Evolutionary conservation across 2,329 filamentous ascomycete genomes (phyloP), one percentile per base, ranked within the genome.

Genomic region (Penicillium griseofulvum): DNA sequence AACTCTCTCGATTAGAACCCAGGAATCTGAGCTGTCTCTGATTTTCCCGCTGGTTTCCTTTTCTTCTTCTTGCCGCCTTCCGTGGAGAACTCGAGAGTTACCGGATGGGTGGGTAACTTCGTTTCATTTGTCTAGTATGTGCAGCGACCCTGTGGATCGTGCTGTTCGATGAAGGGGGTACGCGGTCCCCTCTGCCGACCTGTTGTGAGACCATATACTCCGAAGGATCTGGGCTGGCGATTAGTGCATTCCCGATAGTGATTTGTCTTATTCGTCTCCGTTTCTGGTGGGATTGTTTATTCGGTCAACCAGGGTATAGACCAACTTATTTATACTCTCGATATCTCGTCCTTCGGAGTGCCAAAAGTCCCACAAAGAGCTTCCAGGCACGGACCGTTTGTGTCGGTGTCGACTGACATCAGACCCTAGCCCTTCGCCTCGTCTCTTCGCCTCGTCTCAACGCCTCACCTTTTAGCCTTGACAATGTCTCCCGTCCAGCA

Each of bases 401-500:
- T 44, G 17, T 52, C 36, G 44, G 55, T 37, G 36, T 48, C 49
- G 45, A 54, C 37, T 42, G 49, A 24, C 42, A 47, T 52, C 36
- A 46, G 26, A 52, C 37, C 37, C 31, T 53, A 42, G 34, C 38
- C 12, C 22, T 41, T 51, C 4, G 22, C 22, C 22, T 22, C 4
- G 22, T 4, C 22, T 22, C 16, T 42, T 47, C 48, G 44, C 31
- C 45, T 49, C 48, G 43, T 17, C 45, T 44, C 37, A 12, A 38
- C 42, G 37, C n/a, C 42, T 49, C 37, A 54, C 41, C 28, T 17
- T 24, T 41, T 14, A 38, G 29, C 28, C 16, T 31, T 50, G 47
- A 49, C 24, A 31, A 76, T 76, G 74, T 68, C 73, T 26, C 71
- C 65, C 52, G 64, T 68, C 42, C 71, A 76, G 55, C 73, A 78